Conservation (phyloP, 2,329 filamentous ascomycete genomes). For the Phialemoniopsis sp. region DNA sequence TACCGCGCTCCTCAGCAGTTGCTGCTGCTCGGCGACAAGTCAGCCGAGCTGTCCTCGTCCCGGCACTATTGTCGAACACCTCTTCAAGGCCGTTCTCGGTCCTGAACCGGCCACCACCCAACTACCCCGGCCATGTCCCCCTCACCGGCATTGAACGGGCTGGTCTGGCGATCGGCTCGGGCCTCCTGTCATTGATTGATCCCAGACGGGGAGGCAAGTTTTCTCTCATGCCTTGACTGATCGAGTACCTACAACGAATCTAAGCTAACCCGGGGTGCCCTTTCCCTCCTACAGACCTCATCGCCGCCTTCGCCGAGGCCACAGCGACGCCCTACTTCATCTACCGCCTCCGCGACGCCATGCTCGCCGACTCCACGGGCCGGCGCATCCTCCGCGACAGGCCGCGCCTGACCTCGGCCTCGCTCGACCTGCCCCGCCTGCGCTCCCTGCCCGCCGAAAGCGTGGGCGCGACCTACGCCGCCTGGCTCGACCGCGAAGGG, state of each 20-base stretch:
- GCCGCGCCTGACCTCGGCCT: slow-evolving; percentile 79
- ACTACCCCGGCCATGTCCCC: slow-evolving; percentile 90
- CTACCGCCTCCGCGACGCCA: slow-evolving; percentile 82
- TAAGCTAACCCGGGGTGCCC: not conserved
- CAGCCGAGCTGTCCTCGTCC: no score
- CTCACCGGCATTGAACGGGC: slow-evolving; percentile 74
- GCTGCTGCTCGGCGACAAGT: no score
- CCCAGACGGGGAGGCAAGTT: slow-evolving; percentile 71
- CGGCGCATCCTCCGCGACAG: slow-evolving; percentile 87
- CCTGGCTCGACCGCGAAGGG: slow-evolving; percentile 90
- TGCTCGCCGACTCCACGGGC: slow-evolving; percentile 81
- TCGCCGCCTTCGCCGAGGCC: slow-evolving; percentile 89
- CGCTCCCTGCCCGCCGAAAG: slow-evolving; percentile 68
- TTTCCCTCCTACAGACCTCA: slow-evolving; percentile 61
- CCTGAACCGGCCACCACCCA: slow-evolving; percentile 78
- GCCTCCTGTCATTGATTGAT: slow-evolving; percentile 62
- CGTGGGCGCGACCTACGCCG: slow-evolving; percentile 77
- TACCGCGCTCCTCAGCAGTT: no score
- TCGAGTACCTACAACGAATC: no score
- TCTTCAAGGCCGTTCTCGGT: slow-evolving; percentile 61
- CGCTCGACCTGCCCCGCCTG: slow-evolving; percentile 62
- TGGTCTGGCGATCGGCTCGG: slow-evolving; percentile 63
- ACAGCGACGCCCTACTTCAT: slow-evolving; percentile 96
- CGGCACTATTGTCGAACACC: no score
- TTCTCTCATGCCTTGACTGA: not conserved